Conservation (phyloP, 257 asterid genomes). For the Jasminum sambac region DNA sequence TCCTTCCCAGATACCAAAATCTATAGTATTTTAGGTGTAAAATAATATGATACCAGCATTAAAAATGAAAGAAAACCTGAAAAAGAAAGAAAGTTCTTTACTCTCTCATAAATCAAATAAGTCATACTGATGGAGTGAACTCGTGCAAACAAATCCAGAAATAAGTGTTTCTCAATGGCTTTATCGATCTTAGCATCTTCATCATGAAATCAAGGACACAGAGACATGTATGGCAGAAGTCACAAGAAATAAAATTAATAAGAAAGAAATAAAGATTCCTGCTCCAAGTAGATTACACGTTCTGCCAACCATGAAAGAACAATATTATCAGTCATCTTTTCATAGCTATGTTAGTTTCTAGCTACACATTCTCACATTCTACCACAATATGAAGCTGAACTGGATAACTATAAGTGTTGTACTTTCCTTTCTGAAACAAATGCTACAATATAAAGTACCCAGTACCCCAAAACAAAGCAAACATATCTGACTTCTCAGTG, state of each 20-base stretch:
- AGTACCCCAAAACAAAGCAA: background rate
- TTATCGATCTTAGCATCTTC: background rate
- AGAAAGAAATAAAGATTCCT: background rate
- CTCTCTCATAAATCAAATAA: background rate
- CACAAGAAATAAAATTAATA: background rate
- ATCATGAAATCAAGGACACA: slow-evolving; percentile 6
- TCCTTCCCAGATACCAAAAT: slow-evolving; percentile 77
- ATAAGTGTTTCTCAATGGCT: background rate
- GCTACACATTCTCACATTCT: too few relatives aligned
- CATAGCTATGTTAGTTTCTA: too few relatives aligned
- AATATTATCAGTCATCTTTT: too few relatives aligned
- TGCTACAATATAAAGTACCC: background rate
- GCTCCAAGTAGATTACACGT: background rate
- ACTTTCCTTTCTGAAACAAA: background rate
- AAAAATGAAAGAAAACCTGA: slow-evolving; percentile 2
- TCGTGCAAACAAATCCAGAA: background rate
- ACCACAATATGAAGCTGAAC: background rate
- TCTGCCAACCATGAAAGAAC: background rate
- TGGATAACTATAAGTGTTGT: background rate
- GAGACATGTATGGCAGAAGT: background rate
- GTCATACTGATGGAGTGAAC: background rate
- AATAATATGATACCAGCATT: background rate
- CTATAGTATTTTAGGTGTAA: slow-evolving; percentile 36
- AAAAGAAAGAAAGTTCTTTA: background rate
- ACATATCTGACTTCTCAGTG: background rate